Evolutionary conservation across 257 asterid genomes (phyloP), one percentile per base, ranked within the genome.

Genomic region (Nicotiana benthamiana): DNA sequence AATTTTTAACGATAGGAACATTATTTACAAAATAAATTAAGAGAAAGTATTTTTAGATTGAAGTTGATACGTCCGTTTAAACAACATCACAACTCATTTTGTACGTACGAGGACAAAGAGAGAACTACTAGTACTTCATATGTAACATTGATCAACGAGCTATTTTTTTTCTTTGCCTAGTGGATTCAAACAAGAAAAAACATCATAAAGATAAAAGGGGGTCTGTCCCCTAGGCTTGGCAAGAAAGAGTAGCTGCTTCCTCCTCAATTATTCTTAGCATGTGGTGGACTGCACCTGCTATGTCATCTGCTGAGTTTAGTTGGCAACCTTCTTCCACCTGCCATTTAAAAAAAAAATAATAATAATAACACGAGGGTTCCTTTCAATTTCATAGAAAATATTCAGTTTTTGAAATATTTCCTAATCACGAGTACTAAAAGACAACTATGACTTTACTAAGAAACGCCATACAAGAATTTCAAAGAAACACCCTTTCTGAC

Each of bases 321-420:
- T 88, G 93, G 90, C 99, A 92, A 26, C 97, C 99, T 86, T 94
- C 98, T 87, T 94, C 99, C 81, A 96, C 97, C 99, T 96, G 87
- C 83, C 82, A 61, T 24, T 79, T 60, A 9, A 57, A 2, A 2
- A 18, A n/a, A 57, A 2, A 2, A 57, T 2, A 53, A 53, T 4
- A 53, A 56, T 3, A 18, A 53, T 4, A 53, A 56, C 1, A 18
- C 1, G 62, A 9, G 7, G 11, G 16, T 9, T 22, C 11, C 32
- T 59, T 60, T 22, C 65, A 22, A 22, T 60, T 56, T 2, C 9
- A 56, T 18, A 56, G 2, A n/a, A 40, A 22, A 60, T 3, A 10
- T 68, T 27, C 12, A 10, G 12, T 70, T 68, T 22, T 46, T 13
- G 13, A 72, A 72, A 72, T 15, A 72, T 12, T 72, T 24, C 15